Conservation (phyloP, 768 basidiomycete genomes). For the Russula foetens region DNA sequence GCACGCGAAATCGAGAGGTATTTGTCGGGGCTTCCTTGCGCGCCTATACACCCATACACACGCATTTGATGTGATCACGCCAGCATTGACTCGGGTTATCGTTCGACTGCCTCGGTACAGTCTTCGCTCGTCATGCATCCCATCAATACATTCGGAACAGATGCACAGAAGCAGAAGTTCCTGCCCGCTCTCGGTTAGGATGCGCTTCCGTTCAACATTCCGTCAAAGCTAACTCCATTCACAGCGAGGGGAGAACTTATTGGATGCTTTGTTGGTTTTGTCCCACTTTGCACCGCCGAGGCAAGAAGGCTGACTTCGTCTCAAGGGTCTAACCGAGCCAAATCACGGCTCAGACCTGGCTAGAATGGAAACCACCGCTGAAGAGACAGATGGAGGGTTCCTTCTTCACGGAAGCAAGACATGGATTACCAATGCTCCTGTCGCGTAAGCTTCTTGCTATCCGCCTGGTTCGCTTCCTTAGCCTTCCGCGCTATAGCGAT, state of each 20-base stretch:
- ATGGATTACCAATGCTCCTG: slow-evolving; percentile 93
- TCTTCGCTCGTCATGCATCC: slow-evolving; percentile 96
- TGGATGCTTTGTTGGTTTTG: slow-evolving; percentile 83
- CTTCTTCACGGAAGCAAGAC: slow-evolving; percentile 89
- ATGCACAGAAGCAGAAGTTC: slow-evolving; percentile 86
- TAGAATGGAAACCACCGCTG: slow-evolving; percentile 94
- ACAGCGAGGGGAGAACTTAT: slow-evolving; percentile 77
- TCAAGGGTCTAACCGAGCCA: slow-evolving; percentile 88
- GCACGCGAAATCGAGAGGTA: slow-evolving; percentile 90
- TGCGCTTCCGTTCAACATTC: not conserved
- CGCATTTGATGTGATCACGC: not conserved
- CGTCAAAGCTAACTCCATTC: not conserved
- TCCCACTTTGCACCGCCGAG: not conserved
- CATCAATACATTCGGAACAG: slow-evolving; percentile 80
- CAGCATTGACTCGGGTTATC: slow-evolving; percentile 94
- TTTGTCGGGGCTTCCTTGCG: slow-evolving; percentile 9
- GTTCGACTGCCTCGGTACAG: slow-evolving; percentile 91
- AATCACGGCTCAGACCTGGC: slow-evolving; percentile 96
- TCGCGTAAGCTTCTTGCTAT: slow-evolving; percentile 44
- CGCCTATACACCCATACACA: not conserved
- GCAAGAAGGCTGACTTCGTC: not conserved
- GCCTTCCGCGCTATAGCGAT: slow-evolving; percentile 45
- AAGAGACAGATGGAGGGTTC: slow-evolving; percentile 79
- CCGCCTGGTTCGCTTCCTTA: slow-evolving; percentile 5
- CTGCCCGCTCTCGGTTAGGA: slow-evolving; percentile 69